These are phyloP conservation scores for Penicillium cosmopolitanum DNA, from an alignment of 495 filamentous ascomycete genomes.

Conservation along the genomic window DNA sequence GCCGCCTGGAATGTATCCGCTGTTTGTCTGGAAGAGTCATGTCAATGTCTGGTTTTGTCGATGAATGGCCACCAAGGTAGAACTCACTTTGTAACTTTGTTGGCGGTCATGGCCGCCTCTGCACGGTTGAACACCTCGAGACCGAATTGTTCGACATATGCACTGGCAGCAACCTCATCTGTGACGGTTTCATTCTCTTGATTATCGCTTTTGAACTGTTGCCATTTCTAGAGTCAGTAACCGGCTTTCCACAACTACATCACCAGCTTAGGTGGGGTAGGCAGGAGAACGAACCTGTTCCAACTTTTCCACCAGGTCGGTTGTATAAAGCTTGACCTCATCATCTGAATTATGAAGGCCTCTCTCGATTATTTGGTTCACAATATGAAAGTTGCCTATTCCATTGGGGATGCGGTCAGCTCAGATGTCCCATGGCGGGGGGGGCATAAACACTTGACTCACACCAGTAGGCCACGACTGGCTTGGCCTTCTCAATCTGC, in stretches of 20 bases:
- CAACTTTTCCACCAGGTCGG: constrained; percentile 85
- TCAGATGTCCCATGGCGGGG: constrained; percentile 6
- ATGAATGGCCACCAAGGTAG: neutral
- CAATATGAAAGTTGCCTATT: constrained; percentile 87
- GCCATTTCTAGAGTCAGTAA: constrained; percentile 15
- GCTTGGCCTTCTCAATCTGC: constrained; percentile 83
- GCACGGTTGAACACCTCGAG: constrained; percentile 84
- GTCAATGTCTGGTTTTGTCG: neutral
- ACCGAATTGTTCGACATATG: constrained; percentile 93
- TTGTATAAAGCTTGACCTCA: constrained; percentile 78
- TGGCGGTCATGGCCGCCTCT: constrained; percentile 76
- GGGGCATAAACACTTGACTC: constrained; percentile 36
- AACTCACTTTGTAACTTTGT: constrained; percentile 80
- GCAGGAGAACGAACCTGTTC: constrained; percentile 65
- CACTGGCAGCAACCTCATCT: constrained; percentile 83
- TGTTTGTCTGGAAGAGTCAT: constrained; percentile 67
- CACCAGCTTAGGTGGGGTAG: neutral
- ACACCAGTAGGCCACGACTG: constrained; percentile 95
- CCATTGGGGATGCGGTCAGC: constrained; percentile 16
- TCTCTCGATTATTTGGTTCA: constrained; percentile 85
- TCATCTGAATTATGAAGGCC: constrained; percentile 74
- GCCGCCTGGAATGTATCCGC: constrained; percentile 92
- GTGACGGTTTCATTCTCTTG: constrained; percentile 70
- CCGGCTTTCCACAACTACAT: neutral
- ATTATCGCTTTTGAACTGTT: constrained; percentile 68